Evolutionary conservation across 2,329 filamentous ascomycete genomes (phyloP).

Genomic region (Sordariomycetes sp.): DNA sequence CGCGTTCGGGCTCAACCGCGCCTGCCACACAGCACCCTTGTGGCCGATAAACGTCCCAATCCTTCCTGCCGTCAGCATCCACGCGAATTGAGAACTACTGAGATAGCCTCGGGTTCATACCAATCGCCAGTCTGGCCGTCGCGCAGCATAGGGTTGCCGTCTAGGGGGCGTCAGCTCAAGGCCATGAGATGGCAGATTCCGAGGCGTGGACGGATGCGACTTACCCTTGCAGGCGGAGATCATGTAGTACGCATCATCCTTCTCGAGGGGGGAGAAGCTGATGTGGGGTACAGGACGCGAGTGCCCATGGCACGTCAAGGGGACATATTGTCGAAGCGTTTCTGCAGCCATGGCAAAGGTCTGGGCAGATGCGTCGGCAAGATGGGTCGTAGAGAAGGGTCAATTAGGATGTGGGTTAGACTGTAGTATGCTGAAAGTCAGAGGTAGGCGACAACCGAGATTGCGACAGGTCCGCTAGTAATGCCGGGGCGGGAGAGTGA

Average conservation of each 20-base stretch:
- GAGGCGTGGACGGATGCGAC: not conserved
- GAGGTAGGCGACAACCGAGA: not conserved
- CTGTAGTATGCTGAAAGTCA: not conserved
- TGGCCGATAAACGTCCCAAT: constrained; percentile 97
- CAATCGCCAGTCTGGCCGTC: constrained; percentile 93
- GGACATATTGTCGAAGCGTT: constrained; percentile 51
- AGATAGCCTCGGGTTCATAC: constrained; percentile 26
- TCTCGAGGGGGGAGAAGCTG: constrained; percentile 72
- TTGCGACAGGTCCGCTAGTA: not conserved
- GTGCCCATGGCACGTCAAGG: constrained; percentile 87
- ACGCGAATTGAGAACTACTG: not conserved
- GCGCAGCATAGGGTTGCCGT: constrained; percentile 96
- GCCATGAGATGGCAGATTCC: not conserved
- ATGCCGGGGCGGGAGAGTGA: not conserved
- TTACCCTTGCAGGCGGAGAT: constrained; percentile 86
- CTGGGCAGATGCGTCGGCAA: not conserved
- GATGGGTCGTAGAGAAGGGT: not conserved
- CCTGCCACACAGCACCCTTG: constrained; percentile 97
- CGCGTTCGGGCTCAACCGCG: constrained; percentile 77
- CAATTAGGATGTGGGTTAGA: not conserved
- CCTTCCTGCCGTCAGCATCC: constrained; percentile 35
- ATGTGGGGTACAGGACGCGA: constrained; percentile 86
- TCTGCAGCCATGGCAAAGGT: constrained; percentile 12
- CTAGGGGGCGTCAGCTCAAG: constrained; percentile 26
- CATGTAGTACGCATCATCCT: constrained; percentile 78